A percentile compares a stretch with the other conserved stretches of the same genome.
These are phyloP conservation scores for Neofusicoccum cordaticola DNA, from an alignment of 2,329 filamentous ascomycete species.

Conservation along the genomic window DNA sequence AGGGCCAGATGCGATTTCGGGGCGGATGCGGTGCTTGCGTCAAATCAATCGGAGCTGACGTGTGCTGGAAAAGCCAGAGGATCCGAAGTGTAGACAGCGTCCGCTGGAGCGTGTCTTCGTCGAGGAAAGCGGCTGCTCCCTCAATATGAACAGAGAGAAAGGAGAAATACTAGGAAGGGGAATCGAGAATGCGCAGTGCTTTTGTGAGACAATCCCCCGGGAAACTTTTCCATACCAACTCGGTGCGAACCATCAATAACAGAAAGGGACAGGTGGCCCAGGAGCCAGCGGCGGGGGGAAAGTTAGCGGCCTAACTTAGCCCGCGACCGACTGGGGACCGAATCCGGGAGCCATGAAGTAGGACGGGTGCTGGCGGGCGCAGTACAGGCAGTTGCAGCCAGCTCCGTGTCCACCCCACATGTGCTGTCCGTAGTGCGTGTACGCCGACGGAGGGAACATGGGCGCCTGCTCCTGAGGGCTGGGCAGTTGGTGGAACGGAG, in stretches of 20 bases:
- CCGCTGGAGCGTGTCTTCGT: conserved; percentile 18
- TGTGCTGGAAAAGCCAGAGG: conserved; percentile 1
- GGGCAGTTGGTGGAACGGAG: conserved; percentile 26
- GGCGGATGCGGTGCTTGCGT: conserved; percentile 15
- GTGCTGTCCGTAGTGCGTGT: conserved; percentile 34
- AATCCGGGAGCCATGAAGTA: conserved; percentile 40
- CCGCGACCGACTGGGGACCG: conserved; percentile 38
- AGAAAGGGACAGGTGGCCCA: neutral
- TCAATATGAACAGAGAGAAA: conserved; percentile 15
- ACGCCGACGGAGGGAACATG: conserved; percentile 34
- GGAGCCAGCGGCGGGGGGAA: neutral
- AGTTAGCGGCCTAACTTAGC: conserved; percentile 19
- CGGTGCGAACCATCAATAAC: conserved; percentile 11
- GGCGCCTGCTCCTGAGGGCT: conserved; percentile 39
- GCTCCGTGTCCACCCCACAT: conserved; percentile 37
- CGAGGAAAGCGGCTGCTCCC: conserved; percentile 8
- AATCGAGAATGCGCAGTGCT: conserved; percentile 13
- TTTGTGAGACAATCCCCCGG: conserved; percentile 15
- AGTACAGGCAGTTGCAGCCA: conserved; percentile 39
- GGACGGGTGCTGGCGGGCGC: conserved; percentile 35
- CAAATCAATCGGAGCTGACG: conserved; percentile 9
- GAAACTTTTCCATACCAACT: conserved; percentile 17
- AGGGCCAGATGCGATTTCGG: conserved; percentile 13
- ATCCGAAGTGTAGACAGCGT: conserved; percentile 14
- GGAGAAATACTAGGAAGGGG: neutral